A percentile compares a stretch with the other conserved stretches of the same genome.
These are phyloP conservation scores for Trichoderma harzianum DNA, from an alignment of 2,329 filamentous ascomycete species.

Conservation along the genomic window DNA sequence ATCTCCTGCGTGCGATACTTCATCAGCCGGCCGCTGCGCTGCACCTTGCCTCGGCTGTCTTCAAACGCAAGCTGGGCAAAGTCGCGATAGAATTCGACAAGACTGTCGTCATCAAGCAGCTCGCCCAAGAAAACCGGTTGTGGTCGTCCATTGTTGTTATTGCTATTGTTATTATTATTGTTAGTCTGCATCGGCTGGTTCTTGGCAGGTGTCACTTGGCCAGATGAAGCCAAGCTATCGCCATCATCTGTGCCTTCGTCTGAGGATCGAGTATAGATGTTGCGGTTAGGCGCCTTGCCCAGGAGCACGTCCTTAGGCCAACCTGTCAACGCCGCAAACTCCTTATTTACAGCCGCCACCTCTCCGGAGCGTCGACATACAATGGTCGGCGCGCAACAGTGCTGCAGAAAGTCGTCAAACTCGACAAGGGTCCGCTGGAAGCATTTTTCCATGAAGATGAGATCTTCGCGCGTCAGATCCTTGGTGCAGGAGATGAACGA, in stretches of 20 bases:
- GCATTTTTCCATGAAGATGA: conserved; percentile 97
- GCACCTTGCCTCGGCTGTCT: conserved; percentile 81
- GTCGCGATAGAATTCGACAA: conserved; percentile 93
- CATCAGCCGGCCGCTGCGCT: conserved; percentile 77
- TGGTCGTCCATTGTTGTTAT: conserved; percentile 48
- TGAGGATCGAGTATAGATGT: conserved; percentile 66
- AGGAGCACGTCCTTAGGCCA: conserved; percentile 90
- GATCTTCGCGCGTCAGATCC: conserved; percentile 80
- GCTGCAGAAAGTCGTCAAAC: conserved; percentile 87
- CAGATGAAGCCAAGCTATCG: conserved; percentile 33
- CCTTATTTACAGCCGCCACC: conserved; percentile 91
- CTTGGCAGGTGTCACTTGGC: conserved; percentile 46
- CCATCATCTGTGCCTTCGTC: conserved; percentile 34
- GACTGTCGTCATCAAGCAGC: conserved; percentile 87
- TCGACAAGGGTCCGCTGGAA: conserved; percentile 91
- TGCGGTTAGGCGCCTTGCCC: conserved; percentile 82
- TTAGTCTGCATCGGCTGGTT: conserved; percentile 42
- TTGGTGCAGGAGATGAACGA: conserved; percentile 90
- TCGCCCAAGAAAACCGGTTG: conserved; percentile 90
- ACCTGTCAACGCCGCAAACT: conserved; percentile 92
- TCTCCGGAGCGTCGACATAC: conserved; percentile 91
- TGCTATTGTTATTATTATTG: conserved; percentile 37
- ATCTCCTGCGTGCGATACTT: conserved; percentile 80
- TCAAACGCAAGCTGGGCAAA: conserved; percentile 91
- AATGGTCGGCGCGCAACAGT: conserved; percentile 84